Percentiles rank a stretch among this genome's conserved stretches.
Evolutionary conservation across 2,329 filamentous ascomycete genomes (phyloP).

Genomic region (Aspergillus brunneoviolaceus): DNA sequence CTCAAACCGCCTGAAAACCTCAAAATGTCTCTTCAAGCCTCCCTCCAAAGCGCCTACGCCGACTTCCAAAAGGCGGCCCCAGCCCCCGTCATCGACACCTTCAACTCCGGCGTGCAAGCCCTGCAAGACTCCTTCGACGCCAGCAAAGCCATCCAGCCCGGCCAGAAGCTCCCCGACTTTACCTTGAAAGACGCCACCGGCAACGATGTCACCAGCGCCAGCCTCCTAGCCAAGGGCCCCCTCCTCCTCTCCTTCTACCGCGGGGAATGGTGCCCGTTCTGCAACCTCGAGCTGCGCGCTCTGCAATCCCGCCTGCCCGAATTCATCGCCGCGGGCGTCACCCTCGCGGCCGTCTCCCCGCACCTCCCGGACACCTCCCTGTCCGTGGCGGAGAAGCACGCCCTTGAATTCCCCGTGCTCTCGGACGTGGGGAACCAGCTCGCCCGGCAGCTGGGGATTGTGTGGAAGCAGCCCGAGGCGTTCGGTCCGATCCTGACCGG

Average conservation of each 20-base stretch:
- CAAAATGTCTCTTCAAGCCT: neutral
- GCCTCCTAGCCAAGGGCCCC: neutral
- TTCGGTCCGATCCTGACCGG: neutral
- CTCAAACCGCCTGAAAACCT: no score
- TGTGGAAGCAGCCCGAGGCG: neutral
- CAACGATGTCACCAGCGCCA: neutral
- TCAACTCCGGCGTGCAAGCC: neutral
- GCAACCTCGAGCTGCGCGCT: neutral
- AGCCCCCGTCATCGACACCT: neutral
- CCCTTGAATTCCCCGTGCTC: slow-evolving; percentile 4
- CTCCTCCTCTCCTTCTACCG: slow-evolving; percentile 11
- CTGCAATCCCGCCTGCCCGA: slow-evolving; percentile 1
- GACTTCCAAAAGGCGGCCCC: slow-evolving; percentile 3
- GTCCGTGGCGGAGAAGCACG: neutral
- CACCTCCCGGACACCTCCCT: slow-evolving; percentile 2
- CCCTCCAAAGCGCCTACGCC: neutral
- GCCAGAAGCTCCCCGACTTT: neutral
- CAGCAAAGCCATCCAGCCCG: neutral
- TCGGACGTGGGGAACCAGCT: slow-evolving; percentile 2
- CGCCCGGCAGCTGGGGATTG: slow-evolving; percentile 1
- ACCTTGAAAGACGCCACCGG: neutral
- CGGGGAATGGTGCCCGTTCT: slow-evolving; percentile 12
- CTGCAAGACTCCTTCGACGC: neutral
- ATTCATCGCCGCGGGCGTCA: neutral
- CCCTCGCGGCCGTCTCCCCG: slow-evolving; percentile 3